phyloP scores from a whole-genome alignment of 1,284 basidiomycete species.

The Malassezia cuniculi region DNA sequence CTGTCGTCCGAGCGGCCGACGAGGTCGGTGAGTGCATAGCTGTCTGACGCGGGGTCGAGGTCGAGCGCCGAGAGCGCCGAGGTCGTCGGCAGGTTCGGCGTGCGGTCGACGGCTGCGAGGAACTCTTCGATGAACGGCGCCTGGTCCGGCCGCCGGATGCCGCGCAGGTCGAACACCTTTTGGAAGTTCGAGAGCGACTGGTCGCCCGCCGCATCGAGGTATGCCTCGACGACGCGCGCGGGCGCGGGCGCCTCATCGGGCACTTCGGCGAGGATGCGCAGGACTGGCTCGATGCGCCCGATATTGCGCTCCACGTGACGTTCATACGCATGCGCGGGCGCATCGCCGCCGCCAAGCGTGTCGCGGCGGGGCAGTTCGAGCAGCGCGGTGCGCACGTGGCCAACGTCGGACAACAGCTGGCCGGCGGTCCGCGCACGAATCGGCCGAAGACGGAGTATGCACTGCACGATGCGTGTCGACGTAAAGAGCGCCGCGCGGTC shows the following conservation, averaged over 20 bases:
- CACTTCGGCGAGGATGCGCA: conserved; percentile 23
- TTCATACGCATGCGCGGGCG: conserved; percentile 16
- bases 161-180: conserved; percentile 87
- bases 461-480: conserved; percentile 21
- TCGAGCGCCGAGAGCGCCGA: conserved; percentile 56
- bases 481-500: conserved; percentile 33
- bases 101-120: conserved; percentile 7
- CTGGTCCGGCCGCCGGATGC: conserved; percentile 11
- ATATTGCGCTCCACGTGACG: conserved; percentile 27
- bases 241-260: conserved; percentile 6
- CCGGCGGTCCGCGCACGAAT: conserved; percentile 20
- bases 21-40: conserved; percentile 17
- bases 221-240: conserved; percentile 22
- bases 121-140: conserved; percentile 9
- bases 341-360: conserved; percentile 11
- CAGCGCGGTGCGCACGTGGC: conserved; percentile 22
- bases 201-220: conserved; percentile 28
- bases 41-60: conserved; percentile 9
- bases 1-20: conserved; percentile 8
- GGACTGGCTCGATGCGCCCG: conserved; percentile 22
- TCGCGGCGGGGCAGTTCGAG: conserved; percentile 34
- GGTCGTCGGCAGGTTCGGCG: conserved; percentile 16
- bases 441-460: conserved; percentile 30
- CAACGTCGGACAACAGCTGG: conserved; percentile 28
- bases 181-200: conserved; percentile 51